Base-by-base conservation (phyloP, 148 eudicot genomes). In the Rhododendron mucronatum region DNA sequence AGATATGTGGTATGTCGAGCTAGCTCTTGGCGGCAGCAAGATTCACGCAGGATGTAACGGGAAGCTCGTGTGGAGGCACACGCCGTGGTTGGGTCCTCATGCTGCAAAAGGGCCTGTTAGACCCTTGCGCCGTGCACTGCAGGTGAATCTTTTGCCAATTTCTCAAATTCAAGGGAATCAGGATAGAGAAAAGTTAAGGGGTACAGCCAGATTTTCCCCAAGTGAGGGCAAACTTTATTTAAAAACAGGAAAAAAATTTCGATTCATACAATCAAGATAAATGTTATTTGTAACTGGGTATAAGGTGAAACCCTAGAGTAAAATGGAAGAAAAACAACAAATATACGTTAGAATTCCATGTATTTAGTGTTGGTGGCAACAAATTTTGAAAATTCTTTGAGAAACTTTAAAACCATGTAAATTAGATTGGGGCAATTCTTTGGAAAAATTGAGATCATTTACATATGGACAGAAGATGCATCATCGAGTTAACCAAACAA, bases 1-100 rank as follows among this genome's bases (percentile, higher is more conserved):
- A 0, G 95, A 94, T 71, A 94, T 95, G 98, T 95, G 98, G 98
- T 95, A 94, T 86, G 98, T 95, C 69, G 98, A 95, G 90, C 98
- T 95, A 74, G 96, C 96, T 11, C 93, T 95, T 74, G 96, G 96
- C 55, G 94, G 94, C 63, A 94, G 94, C 91, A 95, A 95, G 86
- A 95, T 95, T 90, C 98, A 92, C 82, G 98, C 98, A 37, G 98
- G 98, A 53, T 95, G 94, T 81, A 95, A 95, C 63, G 98, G 98
- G 51, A 91, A 92, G 90, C 90, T 95, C 16, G 96, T 95, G 7
- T 95, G 98, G 98, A 88, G 98, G 88, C 98, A 95, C 84, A 95
- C 98, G 10, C 98, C 98, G 0, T 95, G 98, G 98, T 93, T 95
- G 20, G 98, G 98, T 79, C 93, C 95, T 4, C 98, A 95, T 88